Evolutionary conservation across 306 rosid genomes (phyloP), one percentile per base, ranked within the genome.

Genomic region (Cicer pinnatifidum): DNA sequence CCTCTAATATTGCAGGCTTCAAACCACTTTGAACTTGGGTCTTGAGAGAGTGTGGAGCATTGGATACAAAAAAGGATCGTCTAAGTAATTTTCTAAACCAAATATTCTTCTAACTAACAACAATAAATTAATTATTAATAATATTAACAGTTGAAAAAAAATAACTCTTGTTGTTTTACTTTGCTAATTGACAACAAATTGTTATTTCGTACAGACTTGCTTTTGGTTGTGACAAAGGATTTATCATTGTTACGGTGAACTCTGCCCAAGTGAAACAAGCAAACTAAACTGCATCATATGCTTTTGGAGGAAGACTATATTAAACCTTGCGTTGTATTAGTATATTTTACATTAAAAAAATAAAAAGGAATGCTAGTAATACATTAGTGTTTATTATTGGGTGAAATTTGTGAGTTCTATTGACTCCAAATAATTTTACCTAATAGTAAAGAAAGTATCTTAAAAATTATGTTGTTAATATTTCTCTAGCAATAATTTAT

Each of bases 1-100:
- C 4, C 41, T 12, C 19, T 35, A 48, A 71, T 43, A 4, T 73
- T 81, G 54, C 77, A 87, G 91, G 77, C 86, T 85, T 23, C 77
- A 78, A 37, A 76, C 37, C 60, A 78, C 82, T 1, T 63, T 86
- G 70, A 70, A 79, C 52, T 86, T 70, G 75, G 83, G 50, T 77
- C 88, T 90, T 9, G 85, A 75, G 76, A 88, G 90, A 75, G 89
- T 88, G n/a, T 90, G 92, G 96, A 72, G 79, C 11, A 67, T 88
- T 58, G 92, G 79, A 78, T 76, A 65, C 76, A 75, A 61, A 54
- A 77, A 86, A 77, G 89, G 90, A 79, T 76, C 88, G 77, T 2
- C 71, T 13, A 23, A 53, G 89, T 88, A 81, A 80, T 81, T 43
- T 62, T 76, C 47, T 33, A 11, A 77, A 23, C 51, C 45, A 0